Percentiles rank a stretch among this genome's conserved stretches.
Evolutionary conservation across 768 basidiomycete species (phyloP).

Genomic region (Tephrocybe rancida): DNA sequence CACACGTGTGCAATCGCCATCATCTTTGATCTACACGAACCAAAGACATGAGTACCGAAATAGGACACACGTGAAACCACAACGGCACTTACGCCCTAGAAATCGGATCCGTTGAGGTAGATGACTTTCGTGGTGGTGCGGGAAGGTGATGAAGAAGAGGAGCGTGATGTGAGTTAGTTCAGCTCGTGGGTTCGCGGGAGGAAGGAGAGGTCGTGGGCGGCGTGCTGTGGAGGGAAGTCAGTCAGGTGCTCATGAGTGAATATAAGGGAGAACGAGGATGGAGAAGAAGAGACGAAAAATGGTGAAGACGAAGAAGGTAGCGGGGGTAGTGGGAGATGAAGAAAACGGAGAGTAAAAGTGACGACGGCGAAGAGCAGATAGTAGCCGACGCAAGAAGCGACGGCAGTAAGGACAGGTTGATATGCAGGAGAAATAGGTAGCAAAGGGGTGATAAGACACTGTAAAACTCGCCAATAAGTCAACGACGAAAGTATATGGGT

Average conservation of each 20-base stretch:
- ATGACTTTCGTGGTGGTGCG: slow-evolving; percentile 87
- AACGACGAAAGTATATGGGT: too few species aligned
- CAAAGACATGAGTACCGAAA: background rate
- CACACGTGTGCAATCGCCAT: slow-evolving; percentile 84
- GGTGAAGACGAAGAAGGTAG: too few species aligned
- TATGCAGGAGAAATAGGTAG: too few species aligned
- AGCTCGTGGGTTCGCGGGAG: slow-evolving; percentile 79
- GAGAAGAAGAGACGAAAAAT: background rate
- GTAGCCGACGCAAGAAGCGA: too few species aligned
- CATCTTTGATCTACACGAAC: slow-evolving; percentile 73
- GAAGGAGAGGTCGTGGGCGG: slow-evolving; percentile 95
- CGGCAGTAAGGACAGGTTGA: too few species aligned
- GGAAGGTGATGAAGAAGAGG: too few species aligned
- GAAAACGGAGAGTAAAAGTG: too few species aligned
- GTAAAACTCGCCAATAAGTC: too few species aligned
- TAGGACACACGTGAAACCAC: background rate
- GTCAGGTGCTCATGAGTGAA: background rate
- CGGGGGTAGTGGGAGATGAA: too few species aligned
- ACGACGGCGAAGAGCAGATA: too few species aligned
- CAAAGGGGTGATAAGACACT: too few species aligned
- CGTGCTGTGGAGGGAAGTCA: slow-evolving; percentile 54
- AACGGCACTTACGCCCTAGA: slow-evolving; percentile 92
- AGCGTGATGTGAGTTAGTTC: too few species aligned
- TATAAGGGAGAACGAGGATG: background rate
- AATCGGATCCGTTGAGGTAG: slow-evolving; percentile 93